These are phyloP conservation scores for Corchorus olitorius DNA, from an alignment of 345 rosid species.

Conservation along the genomic window DNA sequence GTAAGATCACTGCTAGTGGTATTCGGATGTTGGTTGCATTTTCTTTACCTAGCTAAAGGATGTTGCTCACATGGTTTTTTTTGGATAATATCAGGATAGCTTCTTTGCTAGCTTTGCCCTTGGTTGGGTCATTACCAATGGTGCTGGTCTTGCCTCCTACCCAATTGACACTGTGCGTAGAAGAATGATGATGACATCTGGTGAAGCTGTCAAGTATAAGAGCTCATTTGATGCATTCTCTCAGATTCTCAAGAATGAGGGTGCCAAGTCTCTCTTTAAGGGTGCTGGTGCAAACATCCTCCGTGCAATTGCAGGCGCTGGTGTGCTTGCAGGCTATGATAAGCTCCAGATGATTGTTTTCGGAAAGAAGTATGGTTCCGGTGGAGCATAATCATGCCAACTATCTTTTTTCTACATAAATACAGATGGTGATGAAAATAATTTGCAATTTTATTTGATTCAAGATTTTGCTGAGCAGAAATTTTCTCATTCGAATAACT, in stretches of 20 bases:
- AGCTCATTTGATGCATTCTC: conserved; percentile 38
- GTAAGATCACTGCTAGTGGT: no score
- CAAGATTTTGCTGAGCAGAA: background rate
- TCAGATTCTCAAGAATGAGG: conserved; percentile 48
- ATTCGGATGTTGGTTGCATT: background rate
- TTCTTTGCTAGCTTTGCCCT: conserved; percentile 52
- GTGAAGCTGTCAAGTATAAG: conserved; percentile 54
- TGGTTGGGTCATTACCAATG: conserved; percentile 52
- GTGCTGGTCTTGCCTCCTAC: conserved; percentile 51
- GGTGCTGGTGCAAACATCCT: conserved; percentile 59
- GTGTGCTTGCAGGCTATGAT: conserved; percentile 55
- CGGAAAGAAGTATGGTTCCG: conserved; percentile 55
- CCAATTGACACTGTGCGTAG: conserved; percentile 48
- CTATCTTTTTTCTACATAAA: background rate
- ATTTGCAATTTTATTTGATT: conserved; percentile 7
- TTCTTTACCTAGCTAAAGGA: background rate
- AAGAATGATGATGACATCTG: conserved; percentile 64
- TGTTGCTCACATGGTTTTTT: background rate
- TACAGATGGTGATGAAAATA: conserved; percentile 19
- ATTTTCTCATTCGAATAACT: conserved; percentile 1
- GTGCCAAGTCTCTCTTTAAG: conserved; percentile 46
- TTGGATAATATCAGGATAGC: conserved; percentile 39
- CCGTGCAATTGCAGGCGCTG: conserved; percentile 53
- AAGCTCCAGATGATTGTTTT: conserved; percentile 43
- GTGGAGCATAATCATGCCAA: conserved; percentile 32